Base-by-base conservation (phyloP, 108 stramenopile species). In the Stephanodiscus triporus region DNA sequence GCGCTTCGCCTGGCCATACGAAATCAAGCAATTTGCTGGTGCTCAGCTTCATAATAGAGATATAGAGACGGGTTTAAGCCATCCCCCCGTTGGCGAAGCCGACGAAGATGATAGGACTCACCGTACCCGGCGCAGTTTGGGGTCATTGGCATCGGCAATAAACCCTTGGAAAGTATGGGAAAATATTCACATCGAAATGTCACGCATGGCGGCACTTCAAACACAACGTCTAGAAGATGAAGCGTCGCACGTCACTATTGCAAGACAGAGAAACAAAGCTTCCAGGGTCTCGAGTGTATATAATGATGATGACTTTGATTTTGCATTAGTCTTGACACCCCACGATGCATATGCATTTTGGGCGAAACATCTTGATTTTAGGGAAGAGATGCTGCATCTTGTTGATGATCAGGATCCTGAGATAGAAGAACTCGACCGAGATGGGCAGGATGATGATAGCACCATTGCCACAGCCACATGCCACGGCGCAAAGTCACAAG, bases 361-460 rank as follows among this genome's bases (percentile, higher is more conserved):
- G 89, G 88, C 91, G 10, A 76, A 81, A n/a, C 66, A 90, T 54
- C 80, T 95, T 53, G 92, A 95, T 74, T 95, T 95, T 72, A 86
- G 90, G 62, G 82, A 66, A 36, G 94, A 95, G 72, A 67, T 85
- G 13, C 56, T 89, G 20, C 87, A 88, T 59, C 66, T 77, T n/a
- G 85, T 85, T 14, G 65, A 59, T 54, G 75, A 70, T 5, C 61
- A 58, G 32, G 37, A 75, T 83, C 77, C 65, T 32, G 63, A 65
- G 6, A 51, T 73, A 57, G 63, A 83, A 65, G 70, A 70, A 57
- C 55, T 36, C 10, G 72, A 74, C n/a, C 54, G 38, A 16, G 48
- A 66, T 59, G 83, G 63, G 16, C 56, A 59, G 27, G 73, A 80
- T 49, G 79, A 80, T 59, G 72, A 68, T 27, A 80, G 79, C 50